Percentiles rank a stretch among this genome's conserved stretches.
Conservation (phyloP, 2,329 filamentous ascomycete species). For the Aspergillus brasiliensis region DNA sequence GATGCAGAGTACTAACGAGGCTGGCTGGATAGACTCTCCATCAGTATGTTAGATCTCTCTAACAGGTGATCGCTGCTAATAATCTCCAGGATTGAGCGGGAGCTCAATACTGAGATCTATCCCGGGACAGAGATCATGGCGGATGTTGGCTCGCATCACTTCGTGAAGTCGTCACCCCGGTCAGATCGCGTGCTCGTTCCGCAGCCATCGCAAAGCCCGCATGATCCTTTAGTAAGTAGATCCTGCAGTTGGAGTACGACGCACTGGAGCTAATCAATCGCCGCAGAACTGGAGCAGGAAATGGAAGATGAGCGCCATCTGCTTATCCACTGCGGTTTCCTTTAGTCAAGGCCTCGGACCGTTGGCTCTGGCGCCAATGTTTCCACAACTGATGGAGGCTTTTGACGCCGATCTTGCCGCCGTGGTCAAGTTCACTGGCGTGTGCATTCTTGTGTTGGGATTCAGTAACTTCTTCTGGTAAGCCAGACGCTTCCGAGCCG, state of each 20-base stretch:
- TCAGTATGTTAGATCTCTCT: conserved; percentile 20
- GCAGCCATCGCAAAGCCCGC: conserved; percentile 51
- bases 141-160: conserved; percentile 64
- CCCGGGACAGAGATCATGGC: conserved; percentile 63
- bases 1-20: neutral
- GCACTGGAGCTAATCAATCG: neutral
- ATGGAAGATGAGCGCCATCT: conserved; percentile 55
- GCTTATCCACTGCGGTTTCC: conserved; percentile 48
- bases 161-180: conserved; percentile 56
- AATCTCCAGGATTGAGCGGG: conserved; percentile 52
- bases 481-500: conserved; percentile 4
- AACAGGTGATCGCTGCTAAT: conserved; percentile 18
- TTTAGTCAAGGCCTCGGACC: conserved; percentile 60
- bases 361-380: conserved; percentile 60
- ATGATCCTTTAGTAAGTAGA: conserved; percentile 48
- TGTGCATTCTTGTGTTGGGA: conserved; percentile 59
- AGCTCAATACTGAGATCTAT: conserved; percentile 57
- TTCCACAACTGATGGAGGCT: conserved; percentile 58
- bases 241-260: neutral
- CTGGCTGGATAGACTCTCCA: conserved; percentile 22
- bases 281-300: conserved; percentile 49
- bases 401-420: conserved; percentile 57
- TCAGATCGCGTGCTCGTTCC: conserved; percentile 53
- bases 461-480: conserved; percentile 65
- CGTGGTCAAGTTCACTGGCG: conserved; percentile 60